Base-by-base conservation (phyloP, 495 filamentous ascomycete genomes). In the Articulospora tetracladia region DNA sequence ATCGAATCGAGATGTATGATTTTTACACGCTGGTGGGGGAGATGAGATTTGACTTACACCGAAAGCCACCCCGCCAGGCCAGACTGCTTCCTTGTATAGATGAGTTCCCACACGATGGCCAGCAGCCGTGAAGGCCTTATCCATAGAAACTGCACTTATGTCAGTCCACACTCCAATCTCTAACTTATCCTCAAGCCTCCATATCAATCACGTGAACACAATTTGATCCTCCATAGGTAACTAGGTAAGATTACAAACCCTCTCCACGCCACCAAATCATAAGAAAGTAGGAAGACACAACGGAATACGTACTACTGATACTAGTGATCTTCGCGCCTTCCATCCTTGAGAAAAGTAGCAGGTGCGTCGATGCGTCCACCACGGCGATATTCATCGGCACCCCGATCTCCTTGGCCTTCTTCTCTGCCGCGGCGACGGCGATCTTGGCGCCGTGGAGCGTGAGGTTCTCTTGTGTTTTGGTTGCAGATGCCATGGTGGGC, bases 41-140 rank as follows among this genome's bases (percentile, higher is more conserved):
- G 34, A 49, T 8, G 10, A 13, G 8, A 49, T 30, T 34, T 32
- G 26, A 12, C 30, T 34, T 34, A 34, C 30, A 8, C 65, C 66
- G 32, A 54, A 68, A 2, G 62, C 66, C 1, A 24, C 55, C 15
- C 66, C 66, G 26, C 66, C 66, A 28, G 66, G 66, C 66, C 66
- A 68, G 10, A 70, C 64, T 19, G 56, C 64, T 26, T 68, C 66
- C 47, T 63, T 70, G 53, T 68, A 70, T 13, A 41, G 59, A 51
- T 65, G 64, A 19, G 66, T 70, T 20, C 59, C 65, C 11, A 62
- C 55, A 0, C 59, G 28, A 30, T 70, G 68, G 6, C 68, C 68
- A 2, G 64, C 58, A 58, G 73, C 60, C 26, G 65, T 70, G 51
- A 68, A 68, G 15, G 68, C 65, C 50, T 68, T 68, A 41, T 68